A percentile compares a stretch with the other conserved stretches of the same genome.
phyloP scores from a whole-genome alignment of 768 basidiomycete species.

The Boletus coccyginus region DNA sequence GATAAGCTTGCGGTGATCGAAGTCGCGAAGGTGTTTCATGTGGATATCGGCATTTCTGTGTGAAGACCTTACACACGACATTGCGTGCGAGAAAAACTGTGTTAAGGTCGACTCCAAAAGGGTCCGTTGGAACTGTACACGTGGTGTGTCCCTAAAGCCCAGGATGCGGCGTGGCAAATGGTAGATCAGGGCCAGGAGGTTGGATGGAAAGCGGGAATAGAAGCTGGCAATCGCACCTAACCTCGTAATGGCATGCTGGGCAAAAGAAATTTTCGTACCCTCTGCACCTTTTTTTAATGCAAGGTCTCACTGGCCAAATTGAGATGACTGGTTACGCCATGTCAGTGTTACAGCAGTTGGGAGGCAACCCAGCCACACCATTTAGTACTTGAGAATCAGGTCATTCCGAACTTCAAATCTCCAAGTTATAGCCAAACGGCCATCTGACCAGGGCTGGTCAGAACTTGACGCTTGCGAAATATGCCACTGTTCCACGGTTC shows the following conservation, averaged over 20 bases:
- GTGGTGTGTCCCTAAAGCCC: neutral
- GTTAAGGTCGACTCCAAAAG: neutral
- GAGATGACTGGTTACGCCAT: neutral
- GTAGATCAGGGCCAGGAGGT: neutral
- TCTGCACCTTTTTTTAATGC: neutral
- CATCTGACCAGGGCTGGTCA: neutral
- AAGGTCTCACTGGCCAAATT: neutral
- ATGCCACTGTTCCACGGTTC: neutral
- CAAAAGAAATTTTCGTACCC: neutral
- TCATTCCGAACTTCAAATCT: too few relatives aligned
- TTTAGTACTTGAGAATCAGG: neutral
- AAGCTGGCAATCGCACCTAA: neutral
- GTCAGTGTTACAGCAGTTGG: neutral
- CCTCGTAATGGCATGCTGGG: neutral
- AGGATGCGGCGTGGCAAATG: neutral
- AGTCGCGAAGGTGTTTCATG: slow-evolving; percentile 5
- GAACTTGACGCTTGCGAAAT: too few relatives aligned
- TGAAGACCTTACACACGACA: neutral
- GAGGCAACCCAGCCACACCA: neutral
- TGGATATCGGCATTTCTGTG: neutral
- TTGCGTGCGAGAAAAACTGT: neutral
- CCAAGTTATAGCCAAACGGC: neutral
- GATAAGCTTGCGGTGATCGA: neutral
- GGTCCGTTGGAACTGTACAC: neutral
- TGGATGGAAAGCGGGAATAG: neutral